Evolutionary conservation across 352 stramenopile genomes (phyloP), one percentile per base, ranked within the genome.

Genomic region (Phytophthora pistaciae): DNA sequence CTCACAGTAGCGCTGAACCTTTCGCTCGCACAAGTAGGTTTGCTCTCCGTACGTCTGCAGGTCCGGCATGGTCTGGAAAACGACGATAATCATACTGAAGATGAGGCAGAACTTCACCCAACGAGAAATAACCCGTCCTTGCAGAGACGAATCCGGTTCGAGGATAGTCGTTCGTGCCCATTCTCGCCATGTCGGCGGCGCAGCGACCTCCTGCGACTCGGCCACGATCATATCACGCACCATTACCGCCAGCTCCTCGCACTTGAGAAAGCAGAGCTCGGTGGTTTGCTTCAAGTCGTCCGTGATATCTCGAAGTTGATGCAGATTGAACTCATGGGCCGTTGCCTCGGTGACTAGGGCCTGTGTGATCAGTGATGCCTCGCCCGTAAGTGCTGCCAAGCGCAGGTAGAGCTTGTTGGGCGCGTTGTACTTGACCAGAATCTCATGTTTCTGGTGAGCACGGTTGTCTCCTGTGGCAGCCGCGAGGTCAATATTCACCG

Each of bases 61-160:
- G 23, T 94, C 87, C 1, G 87, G 87, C 85, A 94, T 92, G 18
- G 87, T 94, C 62, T 94, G 82, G 50, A 92, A 86, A 27, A 91
- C 74, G n/a, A 94, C 83, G 42, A 92, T 77, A 68, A 91, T 75
- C 79, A 94, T 92, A 70, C 83, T 91, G 20, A 85, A 79, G 25
- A 93, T 77, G n/a, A 90, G 79, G 60, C 82, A 91, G 52, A 79
- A 85, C 23, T 82, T 81, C n/a, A 88, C 66, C 86, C 86, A 94
- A 5, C 80, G 77, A 9, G 69, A 79, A 27, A 89, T 77, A 38
- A 63, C 82, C 9, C 68, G 67, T 38, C 80, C 82, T 14, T 74
- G 29, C 1, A 76, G 56, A 21, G 84, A 92, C 11, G 82, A 90
- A 2, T 70, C 75, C 29, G 76, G 81, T 18, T 92, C 77, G 18